Base-by-base conservation (phyloP, 177 flowering plant species). In the Vitis hybrid region DNA sequence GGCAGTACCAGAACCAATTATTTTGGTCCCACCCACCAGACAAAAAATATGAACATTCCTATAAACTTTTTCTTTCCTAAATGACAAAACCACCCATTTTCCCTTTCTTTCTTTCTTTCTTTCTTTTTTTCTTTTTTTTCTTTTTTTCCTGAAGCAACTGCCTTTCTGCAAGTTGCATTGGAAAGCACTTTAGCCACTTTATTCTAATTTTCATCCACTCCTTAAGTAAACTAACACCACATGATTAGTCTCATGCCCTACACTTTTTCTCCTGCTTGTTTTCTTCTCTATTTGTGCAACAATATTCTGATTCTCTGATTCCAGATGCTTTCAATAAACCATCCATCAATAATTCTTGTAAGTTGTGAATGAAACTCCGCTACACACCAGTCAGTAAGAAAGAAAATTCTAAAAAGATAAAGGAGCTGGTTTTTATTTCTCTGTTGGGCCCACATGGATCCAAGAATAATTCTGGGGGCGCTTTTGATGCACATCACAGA, bases 81-180 rank as follows among this genome's bases (percentile, higher is more conserved):
- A 80, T 74, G 80, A 78, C 81, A 83, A 83, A 81, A 70, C 73
- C 68, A 60, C 77, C 86, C 78, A 79, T 80, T 79, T 79, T 65
- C 66, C 31, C 31, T 29, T 29, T 29, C 31, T 29, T 29, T 29
- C 31, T 29, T 29, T 29, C 31, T 29, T 29, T 26, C 29, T 26
- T 26, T 22, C 26, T 22, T 22, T 22, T 1, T 22, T 22, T 26
- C 26, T 19, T 26, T 26, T 26, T 33, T 33, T 33, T 33, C 1
- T 39, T 78, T 76, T 77, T 81, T 64, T 53, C n/a, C 19, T 53
- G 19, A 73, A 81, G 80, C 68, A 51, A 58, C 69, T 57, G 33
- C 74, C 60, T 80, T 81, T 79, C 67, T 72, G 81, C 85, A 74
- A 80, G 78, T 73, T 73, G 80, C 74, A 69, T 63, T 50, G 69